phyloP scores from a whole-genome alignment of 352 stramenopile species.

The Vaucheria bursata region DNA sequence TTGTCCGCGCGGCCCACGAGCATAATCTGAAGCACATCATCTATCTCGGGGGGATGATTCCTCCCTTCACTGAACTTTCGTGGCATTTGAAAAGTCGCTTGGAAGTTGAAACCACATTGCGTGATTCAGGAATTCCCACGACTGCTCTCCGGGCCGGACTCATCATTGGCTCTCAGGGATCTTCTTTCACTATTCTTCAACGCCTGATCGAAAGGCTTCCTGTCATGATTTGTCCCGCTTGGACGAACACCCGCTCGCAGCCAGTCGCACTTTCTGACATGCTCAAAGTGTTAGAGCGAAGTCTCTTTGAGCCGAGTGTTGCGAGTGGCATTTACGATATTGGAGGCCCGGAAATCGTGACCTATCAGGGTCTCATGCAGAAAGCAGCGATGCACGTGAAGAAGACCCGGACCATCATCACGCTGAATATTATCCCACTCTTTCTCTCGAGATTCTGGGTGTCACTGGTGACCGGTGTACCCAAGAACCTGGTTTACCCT shows the following conservation, averaged over 20 bases:
- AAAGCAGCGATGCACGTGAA: not conserved
- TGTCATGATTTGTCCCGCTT: not conserved
- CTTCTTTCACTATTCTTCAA: not conserved
- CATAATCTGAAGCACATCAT: not conserved
- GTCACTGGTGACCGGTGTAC: not conserved
- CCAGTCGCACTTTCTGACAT: not conserved
- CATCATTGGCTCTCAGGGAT: not conserved
- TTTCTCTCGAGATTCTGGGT: not conserved
- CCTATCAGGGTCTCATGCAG: not conserved
- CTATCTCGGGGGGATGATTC: not conserved
- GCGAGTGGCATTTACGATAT: not conserved
- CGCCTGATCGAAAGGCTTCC: not conserved
- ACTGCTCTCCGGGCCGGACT: not conserved
- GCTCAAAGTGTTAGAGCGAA: not conserved
- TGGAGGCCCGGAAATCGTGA: not conserved
- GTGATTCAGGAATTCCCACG: not conserved
- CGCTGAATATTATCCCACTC: not conserved
- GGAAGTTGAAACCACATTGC: not conserved
- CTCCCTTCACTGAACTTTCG: not conserved
- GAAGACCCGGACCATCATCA: not conserved
- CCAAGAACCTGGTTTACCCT: not conserved
- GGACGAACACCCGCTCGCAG: not conserved
- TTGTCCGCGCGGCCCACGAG: not conserved
- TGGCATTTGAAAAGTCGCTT: slow-evolving; percentile 3
- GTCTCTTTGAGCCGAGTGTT: not conserved